Conservation (phyloP, 306 rosid species). For the peach (Prunus persica) region DNA sequence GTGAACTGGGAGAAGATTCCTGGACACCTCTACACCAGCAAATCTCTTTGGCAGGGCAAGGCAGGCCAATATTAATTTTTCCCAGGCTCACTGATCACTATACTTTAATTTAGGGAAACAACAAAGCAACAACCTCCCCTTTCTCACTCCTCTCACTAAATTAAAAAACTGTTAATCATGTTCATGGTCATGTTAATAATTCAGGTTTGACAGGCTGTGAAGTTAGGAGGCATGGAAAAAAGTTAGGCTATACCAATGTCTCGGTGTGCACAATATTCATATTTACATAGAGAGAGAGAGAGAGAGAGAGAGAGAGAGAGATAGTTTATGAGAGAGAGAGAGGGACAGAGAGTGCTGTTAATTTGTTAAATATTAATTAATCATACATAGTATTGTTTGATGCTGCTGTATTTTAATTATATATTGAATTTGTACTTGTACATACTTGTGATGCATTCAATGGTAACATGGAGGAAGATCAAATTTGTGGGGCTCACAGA, state of each 20-base stretch:
- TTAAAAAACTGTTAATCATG: conserved; percentile 34
- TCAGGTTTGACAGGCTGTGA: conserved; percentile 89
- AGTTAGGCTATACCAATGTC: conserved; percentile 44
- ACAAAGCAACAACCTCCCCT: conserved; percentile 33
- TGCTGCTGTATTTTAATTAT: not conserved
- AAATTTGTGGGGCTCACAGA: conserved; percentile 44
- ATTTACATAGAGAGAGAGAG: conserved; percentile 15
- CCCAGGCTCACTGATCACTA: not conserved
- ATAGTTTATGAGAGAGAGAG: conserved; percentile 17
- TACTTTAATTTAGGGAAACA: conserved; percentile 34
- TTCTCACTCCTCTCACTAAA: conserved; percentile 7
- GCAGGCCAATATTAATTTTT: conserved; percentile 29
- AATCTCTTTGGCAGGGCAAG: conserved; percentile 47
- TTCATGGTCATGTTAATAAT: conserved; percentile 50
- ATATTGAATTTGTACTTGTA: not conserved
- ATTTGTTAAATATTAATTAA: not conserved
- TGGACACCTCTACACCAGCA: conserved; percentile 51
- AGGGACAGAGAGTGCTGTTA: conserved; percentile 13
- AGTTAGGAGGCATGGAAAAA: conserved; percentile 44
- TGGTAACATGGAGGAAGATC: conserved; percentile 35
- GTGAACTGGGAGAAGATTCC: conserved; percentile 44
- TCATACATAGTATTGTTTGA: not conserved
- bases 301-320: conserved; percentile 25
- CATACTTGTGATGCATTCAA: conserved; percentile 25
- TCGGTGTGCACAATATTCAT: conserved; percentile 29